Base-by-base conservation (phyloP, 805 yeast genomes). In the Lipomyces sp. region DNA sequence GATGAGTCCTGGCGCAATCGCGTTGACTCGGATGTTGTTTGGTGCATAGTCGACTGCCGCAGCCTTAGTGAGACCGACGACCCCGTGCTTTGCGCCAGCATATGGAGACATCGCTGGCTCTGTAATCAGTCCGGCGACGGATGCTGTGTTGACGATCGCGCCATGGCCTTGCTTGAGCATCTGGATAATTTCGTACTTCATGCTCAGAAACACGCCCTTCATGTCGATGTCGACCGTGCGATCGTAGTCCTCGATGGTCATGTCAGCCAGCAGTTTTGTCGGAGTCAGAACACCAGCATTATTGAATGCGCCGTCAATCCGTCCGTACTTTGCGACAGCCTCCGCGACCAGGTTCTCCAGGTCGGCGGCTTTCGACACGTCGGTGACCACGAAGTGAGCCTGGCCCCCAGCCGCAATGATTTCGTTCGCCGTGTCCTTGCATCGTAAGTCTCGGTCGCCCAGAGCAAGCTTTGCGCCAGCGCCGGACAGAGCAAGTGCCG, bases 241-340 rank as follows among this genome's bases (percentile, higher is more conserved):
- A 43, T 66, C 70, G 67, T 67, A 67, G 38, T 67, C 70, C 19
- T 58, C 61, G 21, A 66, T 65, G 51, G 61, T 57, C 46, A 65
- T 59, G 18, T 65, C 68, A 14, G 64, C 33, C 66, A 53, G 61
- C 66, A 48, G 65, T 66, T 49, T 60, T 48, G 35, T 63, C 62
- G 53, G 59, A 67, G 67, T 63, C 64, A 54, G 88, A 83, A 55
- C 48, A 6, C 96, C 96, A n/a, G 96, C 96, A 66, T 89, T 89
- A 71, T 89, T 89, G 58, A 88, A 78, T 65, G 88, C 75, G 18
- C 87, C 75, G 69, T 89, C 95, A 48, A 89, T 81, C 31, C 83
- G 79, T 34, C 95, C 95, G 74, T 80, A 87, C 40, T 74, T 69
- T 55, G 80, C 78, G 34, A 50, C 51, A 35, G 89, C 79, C 7